A percentile compares a stretch with the other conserved stretches of the same genome.
phyloP scores from a whole-genome alignment of 2,329 filamentous ascomycete species.

The Diaporthe humulicola region DNA sequence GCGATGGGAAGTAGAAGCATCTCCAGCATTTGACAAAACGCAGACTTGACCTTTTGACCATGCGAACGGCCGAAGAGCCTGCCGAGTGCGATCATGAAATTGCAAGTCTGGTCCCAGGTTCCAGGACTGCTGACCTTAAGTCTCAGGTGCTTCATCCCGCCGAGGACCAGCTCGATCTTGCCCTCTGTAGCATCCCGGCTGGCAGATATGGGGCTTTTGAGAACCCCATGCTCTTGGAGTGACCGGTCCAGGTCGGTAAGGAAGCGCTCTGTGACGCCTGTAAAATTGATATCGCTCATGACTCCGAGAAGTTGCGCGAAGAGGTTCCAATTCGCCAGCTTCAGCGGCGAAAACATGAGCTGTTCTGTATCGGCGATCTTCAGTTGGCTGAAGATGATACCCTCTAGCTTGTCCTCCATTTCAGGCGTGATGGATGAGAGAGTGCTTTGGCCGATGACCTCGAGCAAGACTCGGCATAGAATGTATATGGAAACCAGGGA shows the following conservation, averaged over 20 bases:
- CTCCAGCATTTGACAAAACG: conserved; percentile 93
- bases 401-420: conserved; percentile 94
- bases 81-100: conserved; percentile 86
- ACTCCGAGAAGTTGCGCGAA: conserved; percentile 94
- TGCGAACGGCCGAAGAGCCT: conserved; percentile 88
- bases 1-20: conserved; percentile 89
- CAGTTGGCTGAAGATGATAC: conserved; percentile 96
- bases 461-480: conserved; percentile 90
- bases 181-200: conserved; percentile 79
- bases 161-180: conserved; percentile 87
- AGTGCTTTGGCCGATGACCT: conserved; percentile 92
- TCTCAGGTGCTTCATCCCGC: conserved; percentile 91
- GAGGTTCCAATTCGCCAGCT: conserved; percentile 94
- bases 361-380: conserved; percentile 90
- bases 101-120: conserved; percentile 87
- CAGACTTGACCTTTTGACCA: conserved; percentile 90
- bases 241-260: conserved; percentile 83
- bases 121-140: conserved; percentile 81
- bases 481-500: conserved; percentile 97
- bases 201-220: conserved; percentile 72
- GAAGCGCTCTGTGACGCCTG: conserved; percentile 85
- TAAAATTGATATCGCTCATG: conserved; percentile 94
- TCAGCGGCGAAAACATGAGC: conserved; percentile 81
- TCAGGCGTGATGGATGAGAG: conserved; percentile 86
- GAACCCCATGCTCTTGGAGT: conserved; percentile 78